phyloP scores from a whole-genome alignment of 169 alveolate genomes.

The Theileria orientalis region DNA sequence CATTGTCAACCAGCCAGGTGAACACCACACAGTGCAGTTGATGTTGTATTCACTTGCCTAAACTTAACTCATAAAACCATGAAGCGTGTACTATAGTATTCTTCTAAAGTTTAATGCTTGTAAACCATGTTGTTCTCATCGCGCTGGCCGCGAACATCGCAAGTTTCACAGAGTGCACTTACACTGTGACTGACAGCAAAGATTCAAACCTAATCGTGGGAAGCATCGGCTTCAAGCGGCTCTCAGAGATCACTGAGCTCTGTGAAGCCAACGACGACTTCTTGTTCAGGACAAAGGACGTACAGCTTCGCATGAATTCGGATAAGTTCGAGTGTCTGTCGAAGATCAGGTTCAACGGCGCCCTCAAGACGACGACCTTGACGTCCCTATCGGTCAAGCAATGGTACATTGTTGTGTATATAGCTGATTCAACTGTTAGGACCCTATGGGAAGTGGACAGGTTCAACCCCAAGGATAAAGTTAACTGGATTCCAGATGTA shows the following conservation, averaged over 20 bases:
- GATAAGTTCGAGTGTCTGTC: slow-evolving; percentile 45
- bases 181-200: background rate
- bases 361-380: slow-evolving; percentile 8
- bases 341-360: slow-evolving; percentile 52
- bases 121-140: background rate
- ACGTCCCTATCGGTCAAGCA: slow-evolving; percentile 41
- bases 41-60: background rate
- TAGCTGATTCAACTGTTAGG: slow-evolving; percentile 11
- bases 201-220: slow-evolving; percentile 32
- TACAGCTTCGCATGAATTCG: slow-evolving; percentile 26
- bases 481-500: slow-evolving; percentile 51
- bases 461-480: slow-evolving; percentile 25
- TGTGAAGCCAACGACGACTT: slow-evolving; percentile 34
- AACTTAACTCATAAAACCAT: background rate
- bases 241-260: slow-evolving; percentile 11
- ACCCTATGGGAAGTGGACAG: slow-evolving; percentile 38
- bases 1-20: background rate
- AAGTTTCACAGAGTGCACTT: background rate
- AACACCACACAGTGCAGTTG: slow-evolving; percentile 16
- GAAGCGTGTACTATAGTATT: background rate
- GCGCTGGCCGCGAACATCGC: slow-evolving; percentile 1
- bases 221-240: slow-evolving; percentile 25
- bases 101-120: background rate
- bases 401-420: slow-evolving; percentile 17
- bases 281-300: slow-evolving; percentile 39